These are phyloP conservation scores for Aspergillus tanneri DNA, from an alignment of 2,329 filamentous ascomycete species.

Conservation along the genomic window DNA sequence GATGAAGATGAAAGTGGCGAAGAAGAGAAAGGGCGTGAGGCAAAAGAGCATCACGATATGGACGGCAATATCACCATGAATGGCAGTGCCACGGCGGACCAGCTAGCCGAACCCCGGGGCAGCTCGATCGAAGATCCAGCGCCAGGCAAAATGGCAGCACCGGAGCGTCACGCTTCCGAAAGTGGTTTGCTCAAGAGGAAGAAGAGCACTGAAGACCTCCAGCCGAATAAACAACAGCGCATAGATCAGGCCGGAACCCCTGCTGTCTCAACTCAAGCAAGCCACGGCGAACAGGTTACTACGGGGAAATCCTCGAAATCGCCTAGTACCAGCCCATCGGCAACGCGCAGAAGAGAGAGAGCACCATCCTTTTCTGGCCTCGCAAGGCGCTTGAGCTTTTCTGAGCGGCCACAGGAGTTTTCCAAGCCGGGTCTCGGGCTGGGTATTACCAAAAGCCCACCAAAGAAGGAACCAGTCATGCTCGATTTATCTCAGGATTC, in stretches of 20 bases:
- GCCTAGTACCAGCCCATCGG: constrained; percentile 16
- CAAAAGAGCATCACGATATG: constrained; percentile 3
- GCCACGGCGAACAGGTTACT: background rate
- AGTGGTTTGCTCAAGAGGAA: constrained; percentile 29
- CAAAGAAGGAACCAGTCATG: constrained; percentile 16
- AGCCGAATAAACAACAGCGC: constrained; percentile 28
- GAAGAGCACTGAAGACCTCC: constrained; percentile 19
- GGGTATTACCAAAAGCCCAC: constrained; percentile 30
- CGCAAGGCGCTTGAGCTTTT: constrained; percentile 19
- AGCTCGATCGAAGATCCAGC: background rate
- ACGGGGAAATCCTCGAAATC: background rate
- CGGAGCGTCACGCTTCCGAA: background rate
- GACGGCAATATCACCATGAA: constrained; percentile 23
- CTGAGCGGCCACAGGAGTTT: constrained; percentile 11
- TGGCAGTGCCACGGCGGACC: constrained; percentile 1
- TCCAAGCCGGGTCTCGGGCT: constrained; percentile 24
- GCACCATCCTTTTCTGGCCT: constrained; percentile 23
- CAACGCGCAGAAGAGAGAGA: constrained; percentile 13
- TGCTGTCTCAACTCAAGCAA: background rate
- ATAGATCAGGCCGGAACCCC: constrained; percentile 15
- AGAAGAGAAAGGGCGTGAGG: background rate
- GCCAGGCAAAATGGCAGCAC: background rate
- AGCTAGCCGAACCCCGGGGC: background rate
- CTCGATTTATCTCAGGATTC: constrained; percentile 14
- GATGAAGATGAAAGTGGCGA: background rate